These are phyloP conservation scores for Albizia julibrissin DNA, from an alignment of 306 rosid species.

Conservation along the genomic window DNA sequence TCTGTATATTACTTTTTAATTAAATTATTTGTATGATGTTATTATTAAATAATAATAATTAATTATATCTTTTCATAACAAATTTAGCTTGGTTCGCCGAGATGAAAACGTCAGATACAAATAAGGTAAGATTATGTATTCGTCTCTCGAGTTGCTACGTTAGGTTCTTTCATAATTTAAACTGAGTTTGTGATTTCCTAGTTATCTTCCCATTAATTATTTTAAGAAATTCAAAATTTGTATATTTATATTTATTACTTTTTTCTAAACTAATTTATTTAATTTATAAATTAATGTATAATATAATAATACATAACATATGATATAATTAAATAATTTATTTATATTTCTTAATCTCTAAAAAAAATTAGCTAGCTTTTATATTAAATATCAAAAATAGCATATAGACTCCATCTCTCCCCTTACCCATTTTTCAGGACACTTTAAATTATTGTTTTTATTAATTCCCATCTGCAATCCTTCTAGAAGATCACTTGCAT, in stretches of 20 bases:
- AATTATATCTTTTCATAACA: background rate
- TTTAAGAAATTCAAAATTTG: background rate
- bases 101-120: background rate
- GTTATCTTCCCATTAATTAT: background rate
- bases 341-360: too few relatives aligned
- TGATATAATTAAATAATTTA: too few relatives aligned
- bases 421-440: background rate
- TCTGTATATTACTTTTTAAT: background rate
- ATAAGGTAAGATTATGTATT: background rate
- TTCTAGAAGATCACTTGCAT: background rate
- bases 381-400: rapidly evolving
- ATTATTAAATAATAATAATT: background rate
- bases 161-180: background rate
- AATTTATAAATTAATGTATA: too few relatives aligned
- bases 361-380: too few relatives aligned
- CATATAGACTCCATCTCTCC: too few relatives aligned
- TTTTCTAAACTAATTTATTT: too few relatives aligned
- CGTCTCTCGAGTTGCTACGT: background rate
- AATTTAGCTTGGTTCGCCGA: background rate
- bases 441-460: background rate
- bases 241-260: too few relatives aligned
- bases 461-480: background rate
- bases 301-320: too few relatives aligned
- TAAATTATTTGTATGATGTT: background rate
- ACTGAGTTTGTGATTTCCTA: background rate